Evolutionary conservation across 1,284 basidiomycete species (phyloP).

Genomic region (Puccinia triticina): DNA sequence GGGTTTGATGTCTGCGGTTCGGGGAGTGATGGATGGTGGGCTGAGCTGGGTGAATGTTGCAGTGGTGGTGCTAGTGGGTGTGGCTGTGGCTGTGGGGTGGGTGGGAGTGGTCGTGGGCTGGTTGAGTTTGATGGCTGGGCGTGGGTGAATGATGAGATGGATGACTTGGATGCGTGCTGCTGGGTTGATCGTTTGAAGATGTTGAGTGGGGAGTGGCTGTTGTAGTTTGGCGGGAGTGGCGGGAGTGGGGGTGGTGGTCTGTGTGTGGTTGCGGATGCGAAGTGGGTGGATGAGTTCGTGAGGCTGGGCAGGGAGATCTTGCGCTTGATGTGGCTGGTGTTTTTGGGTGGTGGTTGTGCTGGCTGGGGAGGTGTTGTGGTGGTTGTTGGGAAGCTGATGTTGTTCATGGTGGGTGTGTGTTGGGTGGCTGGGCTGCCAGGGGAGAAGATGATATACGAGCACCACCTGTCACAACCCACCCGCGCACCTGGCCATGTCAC

Average conservation of each 20-base stretch:
- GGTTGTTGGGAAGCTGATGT: neutral
- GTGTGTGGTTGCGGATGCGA: neutral
- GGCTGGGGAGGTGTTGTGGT: neutral
- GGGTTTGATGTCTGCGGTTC: neutral
- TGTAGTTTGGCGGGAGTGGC: neutral
- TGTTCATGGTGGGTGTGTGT: too few relatives aligned
- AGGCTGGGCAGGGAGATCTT: conserved; percentile 15
- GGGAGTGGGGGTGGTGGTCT: neutral
- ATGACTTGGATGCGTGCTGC: neutral
- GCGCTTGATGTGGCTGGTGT: neutral
- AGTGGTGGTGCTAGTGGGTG: neutral
- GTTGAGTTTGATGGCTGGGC: neutral
- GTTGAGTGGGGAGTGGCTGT: neutral
- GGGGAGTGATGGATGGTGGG: neutral
- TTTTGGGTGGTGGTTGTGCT: neutral
- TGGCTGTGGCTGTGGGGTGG: too few relatives aligned
- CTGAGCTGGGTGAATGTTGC: neutral
- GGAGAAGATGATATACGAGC: too few relatives aligned
- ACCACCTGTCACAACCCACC: too few relatives aligned
- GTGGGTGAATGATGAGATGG: neutral
- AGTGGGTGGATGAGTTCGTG: neutral
- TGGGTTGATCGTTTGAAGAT: neutral
- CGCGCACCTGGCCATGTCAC: too few relatives aligned
- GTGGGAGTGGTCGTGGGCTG: neutral
- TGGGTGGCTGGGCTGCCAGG: too few relatives aligned